Evolutionary conservation across 2,329 filamentous ascomycete species (phyloP).

Genomic region (Xylariaceae sp.): DNA sequence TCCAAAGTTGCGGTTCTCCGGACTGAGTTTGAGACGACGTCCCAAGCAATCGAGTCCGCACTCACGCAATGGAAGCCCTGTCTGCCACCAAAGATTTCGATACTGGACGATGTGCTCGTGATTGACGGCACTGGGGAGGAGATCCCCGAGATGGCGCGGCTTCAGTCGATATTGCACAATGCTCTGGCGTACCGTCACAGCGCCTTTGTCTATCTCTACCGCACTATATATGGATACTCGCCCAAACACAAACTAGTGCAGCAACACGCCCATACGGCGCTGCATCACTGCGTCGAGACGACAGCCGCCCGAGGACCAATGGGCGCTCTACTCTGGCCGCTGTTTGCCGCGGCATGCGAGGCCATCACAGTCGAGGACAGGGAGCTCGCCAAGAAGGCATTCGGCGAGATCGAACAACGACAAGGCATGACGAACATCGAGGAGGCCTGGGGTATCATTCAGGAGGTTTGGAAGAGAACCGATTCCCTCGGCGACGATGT

Average conservation of each 20-base stretch:
- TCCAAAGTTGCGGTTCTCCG: constrained; percentile 44
- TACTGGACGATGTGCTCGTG: constrained; percentile 23
- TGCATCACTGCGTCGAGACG: constrained; percentile 50
- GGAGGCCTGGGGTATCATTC: constrained; percentile 54
- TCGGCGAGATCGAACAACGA: constrained; percentile 47
- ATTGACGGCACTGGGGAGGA: constrained; percentile 17
- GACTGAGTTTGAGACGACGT: constrained; percentile 45
- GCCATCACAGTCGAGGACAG: constrained; percentile 46
- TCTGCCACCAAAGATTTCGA: constrained; percentile 37
- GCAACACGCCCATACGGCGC: constrained; percentile 43
- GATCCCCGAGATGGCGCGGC: constrained; percentile 34
- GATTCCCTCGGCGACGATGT: constrained; percentile 32
- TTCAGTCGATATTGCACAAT: constrained; percentile 53
- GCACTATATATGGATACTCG: constrained; percentile 45
- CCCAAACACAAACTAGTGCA: constrained; percentile 48
- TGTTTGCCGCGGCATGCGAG: constrained; percentile 60
- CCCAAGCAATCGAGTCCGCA: constrained; percentile 50
- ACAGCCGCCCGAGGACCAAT: constrained; percentile 54
- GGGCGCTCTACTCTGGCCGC: constrained; percentile 58
- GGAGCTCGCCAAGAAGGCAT: constrained; percentile 44
- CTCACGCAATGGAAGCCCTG: constrained; percentile 52
- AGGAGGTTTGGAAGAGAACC: constrained; percentile 53
- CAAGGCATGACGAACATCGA: constrained; percentile 63
- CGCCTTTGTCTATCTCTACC: constrained; percentile 53
- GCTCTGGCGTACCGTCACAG: constrained; percentile 57